Base-by-base conservation (phyloP, 2,329 filamentous ascomycete genomes). In the Exophiala lecanii-corni region DNA sequence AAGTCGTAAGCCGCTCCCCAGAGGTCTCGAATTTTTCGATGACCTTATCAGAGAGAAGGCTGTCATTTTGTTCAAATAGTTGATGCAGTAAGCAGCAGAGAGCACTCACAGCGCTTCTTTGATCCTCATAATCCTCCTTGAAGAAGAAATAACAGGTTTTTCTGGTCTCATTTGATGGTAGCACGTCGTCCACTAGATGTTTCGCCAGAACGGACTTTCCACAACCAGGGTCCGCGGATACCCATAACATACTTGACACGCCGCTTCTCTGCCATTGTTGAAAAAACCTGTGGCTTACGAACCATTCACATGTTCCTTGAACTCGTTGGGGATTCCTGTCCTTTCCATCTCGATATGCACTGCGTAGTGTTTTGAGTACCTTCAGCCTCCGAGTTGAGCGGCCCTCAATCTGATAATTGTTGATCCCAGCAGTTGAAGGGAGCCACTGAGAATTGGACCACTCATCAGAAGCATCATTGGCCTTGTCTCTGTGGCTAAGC, bases 221-320 rank as follows among this genome's bases (percentile, higher is more conserved):
- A 45, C 62, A 67, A n/a, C 65, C 65, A 15, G 63, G 64, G 38
- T 66, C 63, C 2, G 65, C 66, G 5, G 63, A 63, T 3, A 67
- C 54, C 64, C 59, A 67, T n/a, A 68, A 58, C 13, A 68, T 51
- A 39, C 57, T 50, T 26, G 57, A 44, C 2, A 19, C 4, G 2
- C 7, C 3, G 30, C 41, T 59, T 4, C 56, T 10, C 16, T n/a
- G 44, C 63, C 60, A 66, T 4, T 42, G 13, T 4, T 32, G 38
- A 43, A 58, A 66, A 16, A 51, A 20, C 3, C 44, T 1, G 32
- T 62, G 56, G 6, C 51, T 25, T 3, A 62, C 13, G 3, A 57
- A 55, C 62, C 60, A 67, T 34, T 52, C 41, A 36, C 59, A 66
- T 13, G 62, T 66, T n/a, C 58, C 60, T 17, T 34, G 17, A 1